Conservation (phyloP, 257 asterid species). For the Eucommia ulmoides region DNA sequence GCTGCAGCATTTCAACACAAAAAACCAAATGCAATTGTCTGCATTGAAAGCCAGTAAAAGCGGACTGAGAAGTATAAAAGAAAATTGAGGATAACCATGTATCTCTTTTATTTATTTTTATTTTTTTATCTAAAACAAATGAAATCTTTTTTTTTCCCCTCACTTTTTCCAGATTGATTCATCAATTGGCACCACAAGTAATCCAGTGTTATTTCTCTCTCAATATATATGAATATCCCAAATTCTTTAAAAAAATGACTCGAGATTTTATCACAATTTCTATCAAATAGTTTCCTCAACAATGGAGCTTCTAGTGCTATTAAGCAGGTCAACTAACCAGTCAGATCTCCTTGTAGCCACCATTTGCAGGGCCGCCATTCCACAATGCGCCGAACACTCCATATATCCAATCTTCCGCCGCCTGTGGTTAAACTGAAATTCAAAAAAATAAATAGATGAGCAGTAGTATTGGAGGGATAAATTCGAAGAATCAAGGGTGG, state of each 20-base stretch:
- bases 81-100: no score
- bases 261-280: background rate
- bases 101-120: no score
- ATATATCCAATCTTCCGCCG: constrained; percentile 44
- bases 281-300: background rate
- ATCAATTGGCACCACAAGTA: no score
- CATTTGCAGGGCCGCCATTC: constrained; percentile 96
- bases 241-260: background rate
- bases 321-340: constrained; percentile 32
- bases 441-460: constrained; percentile 5
- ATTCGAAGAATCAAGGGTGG: no score
- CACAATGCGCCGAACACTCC: constrained; percentile 61
- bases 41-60: constrained; percentile 70
- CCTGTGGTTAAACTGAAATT: constrained; percentile 10
- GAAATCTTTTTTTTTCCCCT: background rate
- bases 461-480: background rate
- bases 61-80: constrained; percentile 49
- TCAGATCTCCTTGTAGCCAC: constrained; percentile 62
- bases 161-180: background rate
- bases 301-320: background rate
- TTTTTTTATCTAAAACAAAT: background rate
- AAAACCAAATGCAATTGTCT: constrained; percentile 84
- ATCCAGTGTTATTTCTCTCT: no score
- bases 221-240: background rate
- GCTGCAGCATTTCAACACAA: constrained; percentile 98